Evolutionary conservation across 164 flowering plant genomes (phyloP), one percentile per base, ranked within the genome.

Genomic region (Akebia trifoliata): DNA sequence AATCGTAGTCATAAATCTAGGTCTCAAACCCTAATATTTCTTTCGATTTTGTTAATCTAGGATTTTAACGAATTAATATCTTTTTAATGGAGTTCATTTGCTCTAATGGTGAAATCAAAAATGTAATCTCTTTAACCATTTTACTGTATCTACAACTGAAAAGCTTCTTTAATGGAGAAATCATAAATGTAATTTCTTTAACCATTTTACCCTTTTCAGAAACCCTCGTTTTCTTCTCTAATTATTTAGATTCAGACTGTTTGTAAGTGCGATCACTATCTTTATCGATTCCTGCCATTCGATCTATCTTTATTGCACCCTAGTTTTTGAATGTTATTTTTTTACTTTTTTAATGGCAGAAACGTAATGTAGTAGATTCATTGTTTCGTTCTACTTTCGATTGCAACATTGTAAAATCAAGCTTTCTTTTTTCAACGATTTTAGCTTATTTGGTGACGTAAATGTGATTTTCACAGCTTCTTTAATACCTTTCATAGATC

Each of bases 401-500:
- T 30, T 60, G 9, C 18, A 20, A 18, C 47, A 24, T 18, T 3
- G 17, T 10, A 59, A 36, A 14, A 20, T 24, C 29, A n/a, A 8
- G 15, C 21, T 4, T 44, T 14, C 26, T 26, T 1, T n/a, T 4
- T 26, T 3, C 29, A 17, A 24, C 6, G 5, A 14, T 30, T 44
- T 53, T 8, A 44, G 32, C 24, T 61, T 40, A 8, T 11, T n/a
- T 31, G 26, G 35, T 54, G 18, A 28, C 12, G 37, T 35, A 30
- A 63, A 31, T 40, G 67, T 48, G 56, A 56, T 40, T 60, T 18
- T 38, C 30, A 21, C n/a, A 21, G 50, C 34, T 56, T 20, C 30
- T 35, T 54, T 74, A 60, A 61, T 70, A 63, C 69, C 59, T 71
- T 54, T 29, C 78, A 49, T 74, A 64, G 62, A 55, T 73, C 54